These are phyloP conservation scores for Plasmodiophora brassicae DNA, from an alignment of 208 protist species.

Conservation along the genomic window DNA sequence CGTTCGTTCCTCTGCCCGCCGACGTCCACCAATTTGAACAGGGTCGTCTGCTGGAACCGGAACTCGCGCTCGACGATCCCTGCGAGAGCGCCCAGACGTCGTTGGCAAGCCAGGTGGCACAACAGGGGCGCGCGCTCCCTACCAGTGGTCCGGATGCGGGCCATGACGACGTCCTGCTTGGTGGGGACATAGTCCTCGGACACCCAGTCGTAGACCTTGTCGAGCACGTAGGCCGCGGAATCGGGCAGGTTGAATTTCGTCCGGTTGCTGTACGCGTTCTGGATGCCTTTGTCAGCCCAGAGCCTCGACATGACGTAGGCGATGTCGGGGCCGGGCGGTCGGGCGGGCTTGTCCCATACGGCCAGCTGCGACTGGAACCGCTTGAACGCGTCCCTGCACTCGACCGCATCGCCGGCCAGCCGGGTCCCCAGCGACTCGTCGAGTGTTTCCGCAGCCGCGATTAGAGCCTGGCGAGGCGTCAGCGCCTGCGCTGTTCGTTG, in stretches of 20 bases:
- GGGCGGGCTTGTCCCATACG: background rate
- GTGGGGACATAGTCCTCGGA: slow-evolving; percentile 17
- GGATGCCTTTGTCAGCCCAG: slow-evolving; percentile 4
- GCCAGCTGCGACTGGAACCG: background rate
- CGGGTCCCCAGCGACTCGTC: no score
- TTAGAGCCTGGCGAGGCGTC: background rate
- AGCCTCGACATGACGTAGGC: background rate
- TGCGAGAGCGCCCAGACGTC: background rate
- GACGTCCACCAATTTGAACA: slow-evolving; percentile 45
- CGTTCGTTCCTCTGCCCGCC: slow-evolving; percentile 50
- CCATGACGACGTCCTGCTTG: slow-evolving; percentile 28
- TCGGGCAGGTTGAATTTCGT: background rate
- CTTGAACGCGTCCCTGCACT: no score
- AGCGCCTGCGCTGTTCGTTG: background rate
- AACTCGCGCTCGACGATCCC: slow-evolving; percentile 33
- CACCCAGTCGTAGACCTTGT: slow-evolving; percentile 13
- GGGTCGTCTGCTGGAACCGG: background rate
- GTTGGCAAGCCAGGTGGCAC: background rate
- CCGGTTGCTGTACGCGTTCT: background rate
- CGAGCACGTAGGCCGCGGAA: slow-evolving; percentile 21
- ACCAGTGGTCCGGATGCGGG: background rate
- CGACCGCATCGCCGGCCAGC: no score
- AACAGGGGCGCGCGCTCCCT: background rate
- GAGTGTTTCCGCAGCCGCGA: no score
- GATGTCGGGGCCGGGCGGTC: background rate